Evolutionary conservation across 208 protist species (phyloP), one percentile per base, ranked within the genome.

Genomic region (Phytomonas francai): DNA sequence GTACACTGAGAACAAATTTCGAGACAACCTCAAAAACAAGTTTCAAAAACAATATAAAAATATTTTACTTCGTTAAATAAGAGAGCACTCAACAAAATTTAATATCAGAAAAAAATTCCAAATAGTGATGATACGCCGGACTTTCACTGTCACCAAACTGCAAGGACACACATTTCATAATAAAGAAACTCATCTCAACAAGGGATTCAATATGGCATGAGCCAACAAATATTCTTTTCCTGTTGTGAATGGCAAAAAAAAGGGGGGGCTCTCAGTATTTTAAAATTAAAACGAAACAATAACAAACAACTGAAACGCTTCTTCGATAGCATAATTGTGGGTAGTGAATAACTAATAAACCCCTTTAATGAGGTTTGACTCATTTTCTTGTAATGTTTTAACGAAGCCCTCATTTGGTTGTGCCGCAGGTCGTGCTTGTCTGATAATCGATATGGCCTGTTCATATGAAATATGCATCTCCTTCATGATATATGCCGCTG

Each of bases 351-450:
- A 25, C 34, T 28, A 65, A 39, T 51, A 65, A 39, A 45, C 39
- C 19, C 45, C 45, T 9, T 54, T 54, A 54, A 54, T 54, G 11
- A 54, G 45, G 5, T 19, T 25, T 25, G 45, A 54, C 16, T 54
- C 45, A 22, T 25, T 25, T 54, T 54, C 45, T 25, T 5, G 45
- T 54, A 54, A 54, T 19, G 45, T 25, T 54, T 73, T 27, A 66
- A 93, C 74, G 62, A 97, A 97, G 14, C 91, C 91, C 11, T 83
- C 76, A 71, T 97, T 97, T 5, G 91, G 91, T 1, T 84, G 73
- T 31, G 87, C 84, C 28, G 81, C 82, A 2, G 91, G 91, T 9
- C 89, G 84, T 25, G 80, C 85, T 25, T 74, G 61, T 1, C 76
- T 74, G 27, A 95, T 88, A 29, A 91, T 42, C 22, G 74, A 56